Conservation (phyloP, 1,284 basidiomycete species). For the Pholiota adiposa region DNA sequence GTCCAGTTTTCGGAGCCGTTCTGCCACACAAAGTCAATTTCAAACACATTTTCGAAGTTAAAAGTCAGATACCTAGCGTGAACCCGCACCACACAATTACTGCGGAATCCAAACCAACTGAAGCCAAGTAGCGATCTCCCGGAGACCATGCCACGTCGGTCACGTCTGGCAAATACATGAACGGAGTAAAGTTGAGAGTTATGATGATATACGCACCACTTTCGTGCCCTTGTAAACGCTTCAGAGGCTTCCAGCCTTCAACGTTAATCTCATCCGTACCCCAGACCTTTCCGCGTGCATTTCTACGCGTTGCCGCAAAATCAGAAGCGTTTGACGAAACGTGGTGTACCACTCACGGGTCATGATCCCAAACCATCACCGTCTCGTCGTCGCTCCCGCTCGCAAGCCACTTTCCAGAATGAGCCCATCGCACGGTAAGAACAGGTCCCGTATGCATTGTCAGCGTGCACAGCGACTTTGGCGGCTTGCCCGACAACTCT, state of each 20-base stretch:
- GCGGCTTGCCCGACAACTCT: slow-evolving; percentile 77
- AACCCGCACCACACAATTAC: slow-evolving; percentile 94
- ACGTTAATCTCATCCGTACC: slow-evolving; percentile 93
- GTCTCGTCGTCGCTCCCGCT: slow-evolving; percentile 97
- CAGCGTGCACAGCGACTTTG: slow-evolving; percentile 89
- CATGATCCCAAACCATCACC: slow-evolving; percentile 96
- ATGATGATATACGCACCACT: slow-evolving; percentile 61
- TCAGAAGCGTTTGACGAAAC: background rate
- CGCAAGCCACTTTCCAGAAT: slow-evolving; percentile 92
- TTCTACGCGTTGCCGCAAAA: slow-evolving; percentile 43
- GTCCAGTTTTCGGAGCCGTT: slow-evolving; percentile 82
- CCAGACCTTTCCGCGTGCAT: slow-evolving; percentile 85
- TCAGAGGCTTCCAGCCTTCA: slow-evolving; percentile 97
- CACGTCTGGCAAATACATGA: slow-evolving; percentile 65
- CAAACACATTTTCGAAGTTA: background rate
- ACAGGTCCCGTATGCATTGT: slow-evolving; percentile 96
- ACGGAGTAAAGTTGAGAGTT: slow-evolving; percentile 1
- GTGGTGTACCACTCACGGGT: slow-evolving; percentile 71
- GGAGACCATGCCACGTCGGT: slow-evolving; percentile 96
- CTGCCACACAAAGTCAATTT: slow-evolving; percentile 41
- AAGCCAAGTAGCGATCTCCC: slow-evolving; percentile 90
- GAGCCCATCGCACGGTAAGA: slow-evolving; percentile 93
- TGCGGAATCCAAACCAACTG: slow-evolving; percentile 91
- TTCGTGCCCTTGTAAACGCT: slow-evolving; percentile 90
- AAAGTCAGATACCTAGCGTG: slow-evolving; percentile 69